Conservation (phyloP, 2,329 filamentous ascomycete genomes). For the Stemphylium vesicarium region DNA sequence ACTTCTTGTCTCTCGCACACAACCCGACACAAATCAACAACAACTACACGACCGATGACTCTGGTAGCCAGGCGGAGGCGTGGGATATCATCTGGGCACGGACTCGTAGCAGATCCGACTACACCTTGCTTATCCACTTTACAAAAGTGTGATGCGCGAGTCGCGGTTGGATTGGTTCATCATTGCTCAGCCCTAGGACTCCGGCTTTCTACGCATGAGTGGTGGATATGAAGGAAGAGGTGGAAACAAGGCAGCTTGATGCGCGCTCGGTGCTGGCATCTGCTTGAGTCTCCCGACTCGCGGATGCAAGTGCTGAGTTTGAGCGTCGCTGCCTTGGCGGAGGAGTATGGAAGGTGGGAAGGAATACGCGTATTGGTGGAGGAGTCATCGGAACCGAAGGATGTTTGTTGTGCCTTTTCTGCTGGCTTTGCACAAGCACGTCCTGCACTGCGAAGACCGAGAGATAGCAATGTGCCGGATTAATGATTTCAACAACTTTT, state of each 20-base stretch:
- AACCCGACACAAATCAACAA: constrained; percentile 21
- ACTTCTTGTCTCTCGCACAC: constrained; percentile 6
- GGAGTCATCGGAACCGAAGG: constrained; percentile 30
- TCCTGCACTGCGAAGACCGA: neutral
- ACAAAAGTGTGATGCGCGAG: constrained; percentile 13
- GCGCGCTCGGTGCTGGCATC: constrained; percentile 32
- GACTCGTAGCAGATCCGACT: constrained; percentile 48
- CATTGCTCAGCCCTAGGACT: constrained; percentile 50
- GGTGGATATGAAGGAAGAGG: constrained; percentile 22
- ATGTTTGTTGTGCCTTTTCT: neutral
- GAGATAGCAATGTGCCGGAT: neutral
- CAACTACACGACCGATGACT: constrained; percentile 30
- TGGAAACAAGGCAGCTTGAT: constrained; percentile 41
- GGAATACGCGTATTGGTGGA: constrained; percentile 39
- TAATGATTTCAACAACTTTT: neutral
- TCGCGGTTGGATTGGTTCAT: constrained; percentile 43
- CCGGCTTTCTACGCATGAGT: constrained; percentile 32
- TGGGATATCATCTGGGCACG: constrained; percentile 45
- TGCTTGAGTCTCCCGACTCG: constrained; percentile 38
- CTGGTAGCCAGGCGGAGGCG: constrained; percentile 43
- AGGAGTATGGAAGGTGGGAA: constrained; percentile 7
- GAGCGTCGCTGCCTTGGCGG: constrained; percentile 48
- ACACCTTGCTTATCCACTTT: constrained; percentile 20
- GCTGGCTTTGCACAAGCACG: too few species aligned
- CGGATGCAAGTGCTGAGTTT: constrained; percentile 24